Evolutionary conservation across 345 rosid species (phyloP), one percentile per base, ranked within the genome.

Genomic region (Sonneratia caseolaris): DNA sequence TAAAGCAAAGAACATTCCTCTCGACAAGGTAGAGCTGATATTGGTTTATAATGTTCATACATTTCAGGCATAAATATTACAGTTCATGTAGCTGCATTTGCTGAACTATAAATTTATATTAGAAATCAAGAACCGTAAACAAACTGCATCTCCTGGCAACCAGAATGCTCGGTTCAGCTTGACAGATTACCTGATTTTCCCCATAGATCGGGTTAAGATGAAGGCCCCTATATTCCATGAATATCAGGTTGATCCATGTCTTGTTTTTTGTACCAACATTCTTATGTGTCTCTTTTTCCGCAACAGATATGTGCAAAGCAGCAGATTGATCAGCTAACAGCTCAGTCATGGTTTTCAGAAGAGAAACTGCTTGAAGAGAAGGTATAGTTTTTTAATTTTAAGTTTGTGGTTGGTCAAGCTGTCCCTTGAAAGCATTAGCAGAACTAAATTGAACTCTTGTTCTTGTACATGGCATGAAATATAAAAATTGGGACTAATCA

Each of bases 281-380:
- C 32, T 56, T 74, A 22, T 74, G 43, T 21, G 45, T 27, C 51
- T 71, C 70, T 43, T 65, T 13, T 22, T 37, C 68, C 59, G 64
- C 56, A 61, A 37, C 79, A 95, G 99, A 71, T 89, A 35, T 80
- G 73, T 76, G 96, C 93, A 48, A 90, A 86, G 81, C 88, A 86
- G 70, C 88, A 84, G 76, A 89, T 92, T 45, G 93, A 90, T 70
- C 65, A 87, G 72, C 91, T 89, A 68, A 90, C 97, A 73, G 91
- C 96, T 69, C 86, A 86, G 79, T 91, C 97, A 73, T 95, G 99
- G 97, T 80, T 85, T 75, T 84, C 90, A 14, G 90, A 87, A 76
- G 83, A 86, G 76, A 86, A 83, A 75, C 83, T 73, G 73, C 88
- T 95, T 7, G 82, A 80, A 78, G 89, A 89, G 79, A 88, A 89